phyloP scores from a whole-genome alignment of 768 basidiomycete species.

The Sporobolomyces phaffii region DNA sequence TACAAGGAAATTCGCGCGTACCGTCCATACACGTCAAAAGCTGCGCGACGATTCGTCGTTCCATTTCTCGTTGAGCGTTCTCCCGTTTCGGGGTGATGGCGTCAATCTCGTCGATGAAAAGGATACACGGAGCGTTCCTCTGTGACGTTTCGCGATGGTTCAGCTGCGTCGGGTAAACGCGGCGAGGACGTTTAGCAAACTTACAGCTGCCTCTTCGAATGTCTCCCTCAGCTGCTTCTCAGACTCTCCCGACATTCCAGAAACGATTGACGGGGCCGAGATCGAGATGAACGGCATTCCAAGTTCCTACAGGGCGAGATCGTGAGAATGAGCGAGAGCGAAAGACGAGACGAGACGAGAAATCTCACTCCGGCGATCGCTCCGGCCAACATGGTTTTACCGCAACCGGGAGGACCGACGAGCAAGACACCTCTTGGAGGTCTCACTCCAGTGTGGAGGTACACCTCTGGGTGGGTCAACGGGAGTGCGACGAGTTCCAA shows the following conservation, averaged over 20 bases:
- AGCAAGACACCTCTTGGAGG: conserved; percentile 86
- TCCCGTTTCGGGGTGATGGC: conserved; percentile 96
- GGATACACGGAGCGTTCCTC: conserved; percentile 82
- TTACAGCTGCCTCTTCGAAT: conserved; percentile 91
- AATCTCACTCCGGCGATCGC: conserved; percentile 83
- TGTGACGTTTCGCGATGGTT: too few relatives aligned
- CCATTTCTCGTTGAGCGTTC: conserved; percentile 97
- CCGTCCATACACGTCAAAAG: conserved; percentile 99
- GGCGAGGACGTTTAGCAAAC: too few relatives aligned
- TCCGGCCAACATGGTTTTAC: conserved; percentile 88
- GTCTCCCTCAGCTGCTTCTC: conserved; percentile 94
- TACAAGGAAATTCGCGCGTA: conserved; percentile 45
- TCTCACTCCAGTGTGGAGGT: conserved; percentile 83
- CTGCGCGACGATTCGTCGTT: conserved; percentile 91
- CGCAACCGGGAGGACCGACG: conserved; percentile 94
- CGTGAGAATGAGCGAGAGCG: neutral
- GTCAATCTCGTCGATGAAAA: conserved; percentile 98
- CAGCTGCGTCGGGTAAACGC: too few relatives aligned
- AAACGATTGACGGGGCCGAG: conserved; percentile 91
- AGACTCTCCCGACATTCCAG: conserved; percentile 97
- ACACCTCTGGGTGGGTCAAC: conserved; percentile 88
- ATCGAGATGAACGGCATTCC: conserved; percentile 87
- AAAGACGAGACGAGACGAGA: neutral
- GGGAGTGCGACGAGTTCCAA: conserved; percentile 96
- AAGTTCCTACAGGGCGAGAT: conserved; percentile 60